Evolutionary conservation across 1,284 basidiomycete genomes (phyloP).

Genomic region (Boletus semigastroideus): DNA sequence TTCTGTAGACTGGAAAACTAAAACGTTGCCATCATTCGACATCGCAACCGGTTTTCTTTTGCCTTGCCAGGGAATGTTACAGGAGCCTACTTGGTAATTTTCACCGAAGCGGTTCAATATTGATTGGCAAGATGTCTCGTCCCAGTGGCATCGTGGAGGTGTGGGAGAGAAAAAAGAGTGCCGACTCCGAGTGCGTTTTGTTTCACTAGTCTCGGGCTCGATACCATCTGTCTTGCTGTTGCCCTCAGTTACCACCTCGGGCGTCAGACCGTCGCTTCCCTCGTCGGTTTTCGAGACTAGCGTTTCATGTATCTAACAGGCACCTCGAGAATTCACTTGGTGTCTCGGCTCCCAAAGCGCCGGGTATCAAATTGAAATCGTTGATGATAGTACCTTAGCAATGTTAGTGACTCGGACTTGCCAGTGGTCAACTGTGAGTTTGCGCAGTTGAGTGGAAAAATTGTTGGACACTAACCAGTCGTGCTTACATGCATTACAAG

Average conservation of each 20-base stretch:
- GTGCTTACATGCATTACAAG: neutral
- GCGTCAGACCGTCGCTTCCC: too few species aligned
- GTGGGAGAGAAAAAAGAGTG: too few species aligned
- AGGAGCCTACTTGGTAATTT: neutral
- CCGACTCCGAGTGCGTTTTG: too few species aligned
- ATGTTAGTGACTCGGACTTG: too few species aligned
- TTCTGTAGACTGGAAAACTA: neutral
- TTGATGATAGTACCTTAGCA: too few species aligned
- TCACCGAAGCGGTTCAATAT: neutral
- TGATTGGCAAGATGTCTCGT: neutral
- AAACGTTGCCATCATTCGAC: neutral
- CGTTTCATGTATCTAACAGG: slow-evolving; percentile 8
- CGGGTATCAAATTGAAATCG: neutral
- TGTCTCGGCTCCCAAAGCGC: neutral
- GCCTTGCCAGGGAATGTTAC: neutral
- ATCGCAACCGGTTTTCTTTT: neutral
- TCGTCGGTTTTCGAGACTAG: neutral
- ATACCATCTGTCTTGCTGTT: too few species aligned
- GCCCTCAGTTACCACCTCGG: too few species aligned
- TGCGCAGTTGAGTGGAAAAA: too few species aligned
- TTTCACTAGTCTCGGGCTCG: too few species aligned
- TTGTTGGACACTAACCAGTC: too few species aligned
- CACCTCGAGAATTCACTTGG: neutral
- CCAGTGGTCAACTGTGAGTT: neutral
- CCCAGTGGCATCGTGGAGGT: neutral